Evolutionary conservation across 768 basidiomycete genomes (phyloP), one percentile per base, ranked within the genome.

Genomic region (Termitomyces sp.): DNA sequence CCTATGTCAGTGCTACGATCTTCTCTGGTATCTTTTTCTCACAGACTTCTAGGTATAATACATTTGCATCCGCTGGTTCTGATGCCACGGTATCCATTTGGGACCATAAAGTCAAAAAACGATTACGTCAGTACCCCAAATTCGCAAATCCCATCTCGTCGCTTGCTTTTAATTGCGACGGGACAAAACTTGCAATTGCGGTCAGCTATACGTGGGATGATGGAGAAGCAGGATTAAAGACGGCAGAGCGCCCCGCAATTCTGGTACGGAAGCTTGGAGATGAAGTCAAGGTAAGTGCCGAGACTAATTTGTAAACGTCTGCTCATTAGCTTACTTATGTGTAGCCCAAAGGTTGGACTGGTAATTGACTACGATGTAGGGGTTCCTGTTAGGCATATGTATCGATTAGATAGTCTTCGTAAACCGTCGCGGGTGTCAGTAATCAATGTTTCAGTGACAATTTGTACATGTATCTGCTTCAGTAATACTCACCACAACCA

Each of bases 101-200:
- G 97, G 97, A 98, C 69, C 94, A 95, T 72, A 88, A 89, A 63
- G 89, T 95, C 55, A 97, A 98, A 77, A 98, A 98, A 69, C 87
- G 97, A 2, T 76, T 98, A 53, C 86, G 94, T 26, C 94, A 96
- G 65, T 95, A 91, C 62, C 87, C 88, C 0, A 91, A 91, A 67
- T 94, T 87, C 73, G 72, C 79, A 4, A 79, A 83, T 0, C 81
- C 88, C 3, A 86, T 97, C n/a, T 84, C 92, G 0, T 82, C 88
- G 0, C 76, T 95, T 40, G 83, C 89, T 0, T 96, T 95, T 73
- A 93, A 88, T 59, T 86, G 83, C 26, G 90, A 95, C 61, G 95
- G 94, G 1, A 81, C 83, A 36, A 87, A 87, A 60, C 74, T 96
- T 18, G 94, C 91, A 2, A 81, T 94, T n/a, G 94, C 85, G 0